Base-by-base conservation (phyloP, 768 basidiomycete species). In the Boletus fagicola region DNA sequence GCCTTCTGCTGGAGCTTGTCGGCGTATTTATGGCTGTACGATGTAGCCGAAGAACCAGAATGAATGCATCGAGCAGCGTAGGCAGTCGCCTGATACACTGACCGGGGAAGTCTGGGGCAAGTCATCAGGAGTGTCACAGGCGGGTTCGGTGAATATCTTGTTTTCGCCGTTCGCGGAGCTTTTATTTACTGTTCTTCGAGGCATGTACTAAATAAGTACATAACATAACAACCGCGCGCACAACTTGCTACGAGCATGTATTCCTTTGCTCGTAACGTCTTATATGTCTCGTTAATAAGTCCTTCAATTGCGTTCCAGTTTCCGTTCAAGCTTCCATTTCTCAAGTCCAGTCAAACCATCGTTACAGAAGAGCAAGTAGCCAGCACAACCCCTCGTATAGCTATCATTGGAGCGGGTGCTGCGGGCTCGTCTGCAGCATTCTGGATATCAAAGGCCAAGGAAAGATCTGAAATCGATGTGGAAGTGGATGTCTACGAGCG, bases 341-440 rank as follows among this genome's bases (percentile, higher is more conserved):
- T 85, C 67, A 77, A 78, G 46, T 62, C 71, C 44, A 75, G 68
- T 30, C 57, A 69, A 43, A 60, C 65, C 42, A 59, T 62, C 38
- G 4, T 63, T 26, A 48, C 28, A 22, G 65, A 66, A 48, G 59
- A 64, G 38, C 62, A 68, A 45, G 49, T 2, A 57, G 57, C 31
- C 63, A 65, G 43, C 59, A 58, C 51, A 54, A 50, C 77, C 0
- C 82, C 85, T 45, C 75, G 86, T 47, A 80, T 97, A 63, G 94
- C 94, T 9, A 85, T 97, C 66, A 83, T 97, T 53, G 94, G 94
- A 18, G 94, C 94, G 0, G 94, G 94, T 28, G 93, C 94, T 15
- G 92, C 79, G 11, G 94, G 94, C 10, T 84, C 83, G 16, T 88
- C 91, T 26, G 90, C 93, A 22, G 92, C 85, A 3, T 90, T 84